Evolutionary conservation across 495 filamentous ascomycete genomes (phyloP), one percentile per base, ranked within the genome.

Genomic region (Tuber microsphaerosporum): DNA sequence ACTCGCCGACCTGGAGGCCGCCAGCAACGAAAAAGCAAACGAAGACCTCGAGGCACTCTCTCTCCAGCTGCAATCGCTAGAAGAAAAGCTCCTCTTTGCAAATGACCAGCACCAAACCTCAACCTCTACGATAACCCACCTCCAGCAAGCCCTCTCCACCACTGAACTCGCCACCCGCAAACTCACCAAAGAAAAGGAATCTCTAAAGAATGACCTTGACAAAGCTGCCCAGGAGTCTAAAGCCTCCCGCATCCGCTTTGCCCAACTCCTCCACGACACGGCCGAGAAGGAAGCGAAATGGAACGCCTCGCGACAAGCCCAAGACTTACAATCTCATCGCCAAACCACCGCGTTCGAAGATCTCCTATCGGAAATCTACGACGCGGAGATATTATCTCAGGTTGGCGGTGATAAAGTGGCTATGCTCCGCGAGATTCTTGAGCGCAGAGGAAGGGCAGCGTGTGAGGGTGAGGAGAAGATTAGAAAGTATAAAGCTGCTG

Each of bases 221-320:
- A 73, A 76, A 17, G 71, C 80, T 0, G 76, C 71, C 17, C 51
- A 6, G 3, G 80, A 82, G 68, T 71, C 76, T 1, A 81, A 81
- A 69, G 73, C 76, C 1, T 76, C 80, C 6, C 72, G 80, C 12
- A 73, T 77, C 16, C 69, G 76, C 14, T 82, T 81, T 37, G 78
- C 77, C 2, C 72, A 79, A 31, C 56, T 81, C 41, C 76, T 79
- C 17, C 80, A 81, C 51, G 79, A 82, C 19, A 75, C 75, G 10
- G 76, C 80, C 20, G 76, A 76, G 76, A 82, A 82, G 26, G 80
- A 81, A 61, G 70, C 74, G 19, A 77, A 73, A 43, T 81, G 79
- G 79, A 73, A 74, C 10, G 51, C 41, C 41, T 45, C 80, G 19
- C 76, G 76, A 70, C 56, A 65, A 65, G 56, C 26, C 26, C 56